Percentiles rank a stretch among this genome's conserved stretches.
Conservation (phyloP, 306 rosid genomes). For the Cicer pinnatifidum region DNA sequence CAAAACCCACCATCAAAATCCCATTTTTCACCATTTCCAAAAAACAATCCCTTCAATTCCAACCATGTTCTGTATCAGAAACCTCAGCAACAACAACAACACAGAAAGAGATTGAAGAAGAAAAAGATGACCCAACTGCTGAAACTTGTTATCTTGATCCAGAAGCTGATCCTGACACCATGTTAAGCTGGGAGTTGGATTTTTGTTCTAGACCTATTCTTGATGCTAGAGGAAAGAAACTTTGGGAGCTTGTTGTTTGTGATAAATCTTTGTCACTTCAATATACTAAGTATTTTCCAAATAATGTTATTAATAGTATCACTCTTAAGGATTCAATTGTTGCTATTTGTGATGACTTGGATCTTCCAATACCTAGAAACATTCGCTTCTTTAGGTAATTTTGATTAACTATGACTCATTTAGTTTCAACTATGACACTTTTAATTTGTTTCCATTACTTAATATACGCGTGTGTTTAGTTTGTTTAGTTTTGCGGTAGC, state of each 20-base stretch:
- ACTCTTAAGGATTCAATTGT: conserved; percentile 83
- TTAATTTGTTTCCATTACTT: background rate
- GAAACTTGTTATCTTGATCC: conserved; percentile 79
- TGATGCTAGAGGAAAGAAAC: conserved; percentile 88
- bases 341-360: conserved; percentile 62
- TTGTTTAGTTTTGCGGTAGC: too few species aligned
- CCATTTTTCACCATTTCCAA: conserved; percentile 28
- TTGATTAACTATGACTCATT: conserved; percentile 13
- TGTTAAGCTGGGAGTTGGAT: conserved; percentile 89
- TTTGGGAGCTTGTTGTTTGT: conserved; percentile 94
- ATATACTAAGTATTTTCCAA: conserved; percentile 85
- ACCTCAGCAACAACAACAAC: conserved; percentile 55
- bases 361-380: conserved; percentile 71
- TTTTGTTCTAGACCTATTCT: conserved; percentile 95
- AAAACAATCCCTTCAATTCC: conserved; percentile 49
- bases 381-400: conserved; percentile 88
- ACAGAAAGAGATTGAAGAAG: conserved; percentile 52
- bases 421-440: background rate
- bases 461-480: too few species aligned
- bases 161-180: conserved; percentile 60
- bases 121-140: conserved; percentile 74
- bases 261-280: conserved; percentile 84
- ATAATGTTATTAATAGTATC: conserved; percentile 87
- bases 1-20: conserved; percentile 48
- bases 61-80: conserved; percentile 61